A percentile compares a stretch with the other conserved stretches of the same genome.
These are phyloP conservation scores for Aspergillus pseudonomiae DNA, from an alignment of 2,329 filamentous ascomycete genomes.

Conservation along the genomic window DNA sequence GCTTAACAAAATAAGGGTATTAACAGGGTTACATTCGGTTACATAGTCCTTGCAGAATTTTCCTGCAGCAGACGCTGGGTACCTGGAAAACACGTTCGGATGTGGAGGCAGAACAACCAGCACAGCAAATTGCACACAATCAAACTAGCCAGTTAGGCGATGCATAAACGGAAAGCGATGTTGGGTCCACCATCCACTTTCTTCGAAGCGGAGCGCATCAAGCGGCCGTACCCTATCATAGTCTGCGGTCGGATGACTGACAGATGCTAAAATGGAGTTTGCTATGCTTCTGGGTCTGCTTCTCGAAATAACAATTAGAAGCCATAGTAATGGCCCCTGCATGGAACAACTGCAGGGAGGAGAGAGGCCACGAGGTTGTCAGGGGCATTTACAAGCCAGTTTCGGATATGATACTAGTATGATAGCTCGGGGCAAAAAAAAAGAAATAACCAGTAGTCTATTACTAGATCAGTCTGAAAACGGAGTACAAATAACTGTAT, in stretches of 20 bases:
- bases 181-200: background rate
- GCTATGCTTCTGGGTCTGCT: background rate
- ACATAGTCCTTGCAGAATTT: background rate
- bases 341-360: background rate
- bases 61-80: background rate
- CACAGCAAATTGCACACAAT: background rate
- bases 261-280: background rate
- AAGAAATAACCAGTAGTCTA: background rate
- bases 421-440: background rate
- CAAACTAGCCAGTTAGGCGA: background rate
- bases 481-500: background rate
- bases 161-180: background rate
- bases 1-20: background rate
- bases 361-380: background rate
- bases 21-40: background rate
- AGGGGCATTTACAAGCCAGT: background rate
- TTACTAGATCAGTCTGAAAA: background rate
- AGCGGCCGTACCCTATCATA: background rate
- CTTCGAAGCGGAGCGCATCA: background rate
- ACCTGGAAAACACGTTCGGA: background rate
- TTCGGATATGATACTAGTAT: background rate
- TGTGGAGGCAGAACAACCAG: background rate
- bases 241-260: background rate
- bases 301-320: background rate
- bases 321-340: background rate